Base-by-base conservation (phyloP, 1,284 basidiomycete species). In the Coriolopsis trogii region DNA sequence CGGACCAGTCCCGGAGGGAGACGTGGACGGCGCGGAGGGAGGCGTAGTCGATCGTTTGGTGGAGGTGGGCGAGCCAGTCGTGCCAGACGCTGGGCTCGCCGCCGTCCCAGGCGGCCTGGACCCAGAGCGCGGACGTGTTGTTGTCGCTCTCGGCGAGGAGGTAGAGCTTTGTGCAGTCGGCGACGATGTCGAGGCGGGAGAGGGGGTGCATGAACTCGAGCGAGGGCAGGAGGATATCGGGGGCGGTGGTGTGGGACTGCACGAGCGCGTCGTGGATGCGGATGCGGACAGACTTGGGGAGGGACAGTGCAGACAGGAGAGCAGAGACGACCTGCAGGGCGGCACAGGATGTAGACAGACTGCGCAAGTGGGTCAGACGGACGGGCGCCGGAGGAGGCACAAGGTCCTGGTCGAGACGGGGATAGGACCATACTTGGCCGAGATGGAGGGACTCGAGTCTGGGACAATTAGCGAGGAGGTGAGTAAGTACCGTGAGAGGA, bases 401-500 rank as follows among this genome's bases (percentile, higher is more conserved):
- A 3, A 53, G 41, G 28, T 49, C 52, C 15, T 45, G 40, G 30
- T 44, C 46, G 16, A 49, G 31, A 24, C 44, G 37, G 28, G 42
- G 41, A 21, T 48, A 53, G 46, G 41, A 43, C 51, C 51, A 53
- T 13, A 49, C 37, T 23, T 53, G 41, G 30, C 46, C 52, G 13
- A 49, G 25, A 15, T 49, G 46, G 1, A 53, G 37, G 2, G 46
- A 36, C 42, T 53, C 46, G 0, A 53, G 41, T 2, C 46, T 41
- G 15, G 52, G 52, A 15, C 41, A 45, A 9, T 37, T 48, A 13
- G 42, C 37, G 25, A 53, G 42, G 23, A 53, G 41, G 20, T 47
- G 46, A 4, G 42, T 39, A 26, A 53, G 42, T 30, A 46, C 36
- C 12, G 38, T 37, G 42, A 49, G 40, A 31, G 52, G 46, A 28